A percentile compares a stretch with the other conserved stretches of the same genome.
These are phyloP conservation scores for Hemisphaericaspora subhashii DNA, from an alignment of 1,139 yeast species.

Conservation along the genomic window DNA sequence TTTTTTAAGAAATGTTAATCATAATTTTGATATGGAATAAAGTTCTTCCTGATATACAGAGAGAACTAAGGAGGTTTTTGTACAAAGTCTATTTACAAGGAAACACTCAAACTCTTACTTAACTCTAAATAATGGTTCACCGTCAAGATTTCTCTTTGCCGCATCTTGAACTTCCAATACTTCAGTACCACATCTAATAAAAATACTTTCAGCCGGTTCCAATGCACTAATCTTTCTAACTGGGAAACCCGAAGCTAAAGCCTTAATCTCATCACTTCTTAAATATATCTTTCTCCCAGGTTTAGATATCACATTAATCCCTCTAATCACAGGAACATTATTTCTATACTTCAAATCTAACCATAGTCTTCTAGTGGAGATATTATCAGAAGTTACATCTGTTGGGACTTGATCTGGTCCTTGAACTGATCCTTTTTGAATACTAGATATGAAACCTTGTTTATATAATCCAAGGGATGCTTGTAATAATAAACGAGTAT, in stretches of 20 bases:
- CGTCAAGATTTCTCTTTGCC: slow-evolving; percentile 67
- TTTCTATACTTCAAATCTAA: slow-evolving; percentile 85
- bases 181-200: slow-evolving; percentile 50
- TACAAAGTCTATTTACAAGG: slow-evolving; percentile 4
- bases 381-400: slow-evolving; percentile 86
- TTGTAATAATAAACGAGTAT: slow-evolving; percentile 78
- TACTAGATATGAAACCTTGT: slow-evolving; percentile 83
- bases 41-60: too few species aligned
- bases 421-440: slow-evolving; percentile 83
- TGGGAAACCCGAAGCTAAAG: slow-evolving; percentile 73
- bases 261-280: slow-evolving; percentile 61
- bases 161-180: slow-evolving; percentile 83
- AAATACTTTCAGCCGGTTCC: slow-evolving; percentile 87
- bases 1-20: too few species aligned
- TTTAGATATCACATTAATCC: slow-evolving; percentile 73
- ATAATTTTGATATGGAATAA: too few species aligned
- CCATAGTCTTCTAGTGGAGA: slow-evolving; percentile 88
- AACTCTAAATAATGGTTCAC: slow-evolving; percentile 82
- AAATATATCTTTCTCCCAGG: slow-evolving; percentile 80
- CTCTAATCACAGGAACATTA: slow-evolving; percentile 71
- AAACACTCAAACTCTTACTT: too few species aligned
- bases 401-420: slow-evolving; percentile 81
- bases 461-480: slow-evolving; percentile 82
- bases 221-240: slow-evolving; percentile 77
- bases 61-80: neutral